Percentiles rank a stretch among this genome's conserved stretches.
These are phyloP conservation scores for Aspergillus avenaceus DNA, from an alignment of 495 filamentous ascomycete species.

Conservation along the genomic window DNA sequence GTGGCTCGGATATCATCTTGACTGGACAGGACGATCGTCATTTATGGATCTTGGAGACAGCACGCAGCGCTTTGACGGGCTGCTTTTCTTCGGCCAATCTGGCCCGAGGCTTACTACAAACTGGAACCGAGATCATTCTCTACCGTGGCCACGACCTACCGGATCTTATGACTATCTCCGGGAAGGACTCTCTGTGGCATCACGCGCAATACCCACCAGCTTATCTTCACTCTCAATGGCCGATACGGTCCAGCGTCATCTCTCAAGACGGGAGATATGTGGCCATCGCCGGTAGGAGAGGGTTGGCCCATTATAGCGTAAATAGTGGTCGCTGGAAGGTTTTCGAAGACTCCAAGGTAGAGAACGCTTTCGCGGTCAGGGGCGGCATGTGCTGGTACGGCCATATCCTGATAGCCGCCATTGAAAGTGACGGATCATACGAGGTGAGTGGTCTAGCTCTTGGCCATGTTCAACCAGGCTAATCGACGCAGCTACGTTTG, in stretches of 20 bases:
- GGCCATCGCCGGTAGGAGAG: conserved; percentile 86
- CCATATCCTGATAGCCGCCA: conserved; percentile 90
- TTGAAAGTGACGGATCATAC: conserved; percentile 77
- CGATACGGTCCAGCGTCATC: conserved; percentile 77
- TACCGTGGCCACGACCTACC: conserved; percentile 91
- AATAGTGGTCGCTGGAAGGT: conserved; percentile 94
- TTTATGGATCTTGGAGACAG: conserved; percentile 86
- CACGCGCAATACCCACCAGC: conserved; percentile 77
- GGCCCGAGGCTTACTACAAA: conserved; percentile 82
- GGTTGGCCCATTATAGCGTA: conserved; percentile 93
- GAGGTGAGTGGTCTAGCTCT: conserved; percentile 47
- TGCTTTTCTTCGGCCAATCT: conserved; percentile 90
- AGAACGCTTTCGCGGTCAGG: conserved; percentile 85
- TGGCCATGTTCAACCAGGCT: background rate
- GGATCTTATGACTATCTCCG: conserved; percentile 83
- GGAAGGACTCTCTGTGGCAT: conserved; percentile 92
- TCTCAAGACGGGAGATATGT: conserved; percentile 93
- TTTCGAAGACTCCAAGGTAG: conserved; percentile 73
- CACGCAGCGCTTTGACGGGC: conserved; percentile 82
- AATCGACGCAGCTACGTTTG: conserved; percentile 61
- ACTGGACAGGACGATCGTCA: conserved; percentile 64
- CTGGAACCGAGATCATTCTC: conserved; percentile 77
- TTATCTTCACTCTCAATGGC: conserved; percentile 89
- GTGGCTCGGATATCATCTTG: conserved; percentile 80
- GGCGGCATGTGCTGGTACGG: conserved; percentile 99